Base-by-base conservation (phyloP, 805 yeast genomes). In the Helenozyma rhizophorensis region DNA sequence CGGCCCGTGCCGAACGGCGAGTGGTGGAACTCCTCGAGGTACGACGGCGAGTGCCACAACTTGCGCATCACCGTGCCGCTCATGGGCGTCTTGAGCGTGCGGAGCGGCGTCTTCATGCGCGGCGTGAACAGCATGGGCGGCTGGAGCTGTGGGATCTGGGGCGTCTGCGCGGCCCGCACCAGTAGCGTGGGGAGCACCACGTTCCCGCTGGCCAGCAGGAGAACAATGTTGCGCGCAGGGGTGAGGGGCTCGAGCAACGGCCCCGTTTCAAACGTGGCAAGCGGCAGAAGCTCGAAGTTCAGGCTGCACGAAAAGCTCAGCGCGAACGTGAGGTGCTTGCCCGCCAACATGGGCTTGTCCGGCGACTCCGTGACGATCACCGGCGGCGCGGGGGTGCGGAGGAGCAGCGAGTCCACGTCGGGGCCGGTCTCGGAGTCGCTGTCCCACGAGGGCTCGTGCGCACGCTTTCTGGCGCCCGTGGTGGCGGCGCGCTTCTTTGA, bases 231-330 rank as follows among this genome's bases (percentile, higher is more conserved):
- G n/a, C 28, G 27, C 4, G 66, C 73, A 11, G 83, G 84, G 4
- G 83, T 76, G 30, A 76, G 54, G 10, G 86, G 84, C 53, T 78
- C 83, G 30, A 79, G 58, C 26, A 79, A 56, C 5, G 85, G 84
- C 2, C 84, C 85, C 3, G 82, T 73, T 36, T 76, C 81, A 35
- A 68, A 65, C 5, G 72, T 61, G 40, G 75, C 65, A 27, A 76
- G 50, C 7, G 86, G 86, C 15, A 80, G 75, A 14, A 80, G 54
- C 47, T 80, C 85, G 41, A 79, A 69, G 48, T 74, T 79, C 16
- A 82, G 75, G 43, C 68, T 73, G 46, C 83, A 76, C 51, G 81
- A 78, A 55, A 80, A 80, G 9, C 83, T 76, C 15, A 83, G 78
- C 3, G 83, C 74, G 49, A 75, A 76, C 8, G 76, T 70, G 28